Evolutionary conservation across 2,329 filamentous ascomycete genomes (phyloP), one percentile per base, ranked within the genome.

Genomic region (Exophiala sp.): DNA sequence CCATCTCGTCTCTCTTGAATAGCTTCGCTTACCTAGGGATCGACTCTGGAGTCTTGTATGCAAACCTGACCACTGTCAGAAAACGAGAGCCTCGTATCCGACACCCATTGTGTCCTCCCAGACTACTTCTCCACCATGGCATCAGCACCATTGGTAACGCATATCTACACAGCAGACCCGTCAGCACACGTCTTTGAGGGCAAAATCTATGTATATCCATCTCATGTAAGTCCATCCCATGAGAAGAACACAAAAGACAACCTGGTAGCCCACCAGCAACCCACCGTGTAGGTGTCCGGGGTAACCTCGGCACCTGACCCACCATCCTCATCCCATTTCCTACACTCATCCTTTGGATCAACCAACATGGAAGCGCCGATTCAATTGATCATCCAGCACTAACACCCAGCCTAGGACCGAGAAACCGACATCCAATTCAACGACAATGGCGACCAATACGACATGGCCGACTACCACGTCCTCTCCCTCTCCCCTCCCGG

Each of bases 381-480:
- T n/a, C n/a, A n/a, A n/a, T n/a, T 16, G 5, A 43, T 16, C 2
- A 3, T 21, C 20, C n/a, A 16, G 11, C 6, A 14, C 40, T 43
- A 39, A 16, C 40, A 21, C 8, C n/a, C 20, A n/a, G 39, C 18
- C 39, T 3, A 91, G 72, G 87, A 91, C 71, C 81, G 86, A 62
- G 85, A 89, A 69, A 88, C 86, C 4, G 80, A 84, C 69, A 88
- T 89, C 69, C 54, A 80, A 53, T 85, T 87, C 76, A 91, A 91
- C 74, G 87, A 91, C 77, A 89, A 90, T 78, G 88, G 88, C 66
- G 87, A 90, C 72, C 88, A 91, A 69, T 91, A 90, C 69, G 88
- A 89, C 74, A 91, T 91, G 88, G 78, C 74, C 52, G 88, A 91
- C 75, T 91, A 91, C 77, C 87, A 91, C 70, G 88, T 91, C 68